Evolutionary conservation across 202 grass and related monocot species (phyloP).

Genomic region (Panicum virgatum): DNA sequence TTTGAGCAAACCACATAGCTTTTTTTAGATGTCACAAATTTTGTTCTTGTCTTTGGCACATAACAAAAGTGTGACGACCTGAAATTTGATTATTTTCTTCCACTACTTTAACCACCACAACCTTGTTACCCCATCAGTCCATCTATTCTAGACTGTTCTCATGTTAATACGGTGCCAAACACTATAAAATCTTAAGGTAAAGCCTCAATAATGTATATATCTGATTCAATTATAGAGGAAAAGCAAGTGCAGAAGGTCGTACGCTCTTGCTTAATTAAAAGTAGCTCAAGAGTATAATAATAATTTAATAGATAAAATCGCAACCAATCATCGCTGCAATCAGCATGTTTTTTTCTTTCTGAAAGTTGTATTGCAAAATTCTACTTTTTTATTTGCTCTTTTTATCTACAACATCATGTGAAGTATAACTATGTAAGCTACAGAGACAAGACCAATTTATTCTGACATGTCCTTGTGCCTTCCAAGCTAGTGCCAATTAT

Average conservation of each 20-base stretch:
- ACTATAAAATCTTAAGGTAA: neutral
- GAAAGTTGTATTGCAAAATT: neutral
- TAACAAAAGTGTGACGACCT: neutral
- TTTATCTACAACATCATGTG: neutral
- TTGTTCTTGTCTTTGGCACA: neutral
- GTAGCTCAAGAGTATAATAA: neutral
- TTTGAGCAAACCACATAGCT: neutral
- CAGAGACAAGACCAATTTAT: neutral
- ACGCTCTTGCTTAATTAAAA: neutral
- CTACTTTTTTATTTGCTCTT: neutral
- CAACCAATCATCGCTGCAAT: neutral
- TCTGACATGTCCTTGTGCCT: neutral
- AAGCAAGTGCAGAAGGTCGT: neutral
- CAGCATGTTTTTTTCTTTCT: neutral
- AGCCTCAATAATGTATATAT: neutral
- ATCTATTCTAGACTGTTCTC: neutral
- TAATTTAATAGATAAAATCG: neutral
- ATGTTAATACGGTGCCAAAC: neutral
- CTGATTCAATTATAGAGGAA: neutral
- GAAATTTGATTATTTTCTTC: neutral
- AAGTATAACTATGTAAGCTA: neutral
- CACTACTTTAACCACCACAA: neutral
- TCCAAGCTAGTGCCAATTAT: neutral
- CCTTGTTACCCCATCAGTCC: neutral
- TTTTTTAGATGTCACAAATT: neutral